A percentile compares a stretch with the other conserved stretches of the same genome.
phyloP scores from a whole-genome alignment of 192 early-diverging fungal genomes.

The Backusella westeae region DNA sequence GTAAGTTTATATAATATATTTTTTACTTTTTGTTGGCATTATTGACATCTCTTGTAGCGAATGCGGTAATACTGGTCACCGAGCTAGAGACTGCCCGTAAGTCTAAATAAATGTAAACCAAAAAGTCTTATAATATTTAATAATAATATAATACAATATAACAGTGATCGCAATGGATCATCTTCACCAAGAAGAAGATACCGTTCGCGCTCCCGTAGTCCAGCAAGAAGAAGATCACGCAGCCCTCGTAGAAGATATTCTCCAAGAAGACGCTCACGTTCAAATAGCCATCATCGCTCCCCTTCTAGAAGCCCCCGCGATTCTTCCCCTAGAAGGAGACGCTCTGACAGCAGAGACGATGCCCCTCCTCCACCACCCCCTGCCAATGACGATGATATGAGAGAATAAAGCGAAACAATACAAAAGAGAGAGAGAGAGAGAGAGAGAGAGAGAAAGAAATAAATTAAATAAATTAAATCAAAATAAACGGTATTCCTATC shows the following conservation, averaged over 20 bases:
- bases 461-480: too few relatives aligned
- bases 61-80: conserved; percentile 33
- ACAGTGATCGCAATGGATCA: conserved; percentile 1
- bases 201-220: conserved; percentile 8
- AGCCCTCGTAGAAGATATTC: conserved; percentile 5
- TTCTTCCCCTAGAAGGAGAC: not conserved
- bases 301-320: not conserved
- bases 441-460: too few relatives aligned
- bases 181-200: conserved; percentile 8
- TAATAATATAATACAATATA: not conserved
- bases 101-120: not conserved
- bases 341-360: conserved; percentile 1
- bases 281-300: not conserved
- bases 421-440: too few relatives aligned
- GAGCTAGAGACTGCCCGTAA: conserved; percentile 34
- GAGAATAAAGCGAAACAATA: not conserved
- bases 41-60: conserved; percentile 17
- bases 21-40: not conserved
- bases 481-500: too few relatives aligned
- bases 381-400: not conserved
- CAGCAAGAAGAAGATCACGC: conserved; percentile 3
- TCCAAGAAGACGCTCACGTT: conserved; percentile 9
- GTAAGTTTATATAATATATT: conserved; percentile 14
- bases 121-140: not conserved
- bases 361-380: not conserved